phyloP scores from a whole-genome alignment of 2,329 filamentous ascomycete genomes.

The Arthrobotrys megalospora region DNA sequence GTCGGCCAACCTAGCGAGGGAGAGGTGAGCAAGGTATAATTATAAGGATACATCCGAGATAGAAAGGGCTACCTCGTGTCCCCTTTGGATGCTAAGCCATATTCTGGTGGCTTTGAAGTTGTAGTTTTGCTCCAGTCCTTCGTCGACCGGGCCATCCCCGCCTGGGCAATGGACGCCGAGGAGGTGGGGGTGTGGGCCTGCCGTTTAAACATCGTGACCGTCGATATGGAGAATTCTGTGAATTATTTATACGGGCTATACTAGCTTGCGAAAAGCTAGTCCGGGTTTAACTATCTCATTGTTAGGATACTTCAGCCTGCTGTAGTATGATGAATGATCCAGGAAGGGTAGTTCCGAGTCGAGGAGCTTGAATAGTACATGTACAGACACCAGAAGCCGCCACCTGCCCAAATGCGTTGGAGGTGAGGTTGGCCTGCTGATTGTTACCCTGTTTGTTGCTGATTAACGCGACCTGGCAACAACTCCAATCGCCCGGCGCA shows the following conservation, averaged over 20 bases:
- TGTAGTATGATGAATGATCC: conserved; percentile 15
- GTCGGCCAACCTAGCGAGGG: conserved; percentile 42
- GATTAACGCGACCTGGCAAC: conserved; percentile 57
- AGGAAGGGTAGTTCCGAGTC: neutral
- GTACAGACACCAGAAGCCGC: neutral
- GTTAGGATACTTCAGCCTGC: conserved; percentile 22
- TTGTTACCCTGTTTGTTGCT: conserved; percentile 22
- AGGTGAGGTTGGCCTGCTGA: conserved; percentile 41
- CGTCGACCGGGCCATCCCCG: conserved; percentile 59
- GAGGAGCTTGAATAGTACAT: neutral
- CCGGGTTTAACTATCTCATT: conserved; percentile 18
- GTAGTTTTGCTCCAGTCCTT: conserved; percentile 57
- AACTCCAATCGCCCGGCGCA: conserved; percentile 34
- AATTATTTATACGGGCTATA: neutral
- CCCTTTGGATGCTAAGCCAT: conserved; percentile 60
- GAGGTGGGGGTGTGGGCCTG: conserved; percentile 59
- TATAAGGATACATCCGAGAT: neutral
- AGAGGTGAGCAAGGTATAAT: conserved; percentile 1
- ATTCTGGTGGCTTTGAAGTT: conserved; percentile 49
- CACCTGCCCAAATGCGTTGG: conserved; percentile 42
- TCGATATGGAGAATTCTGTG: conserved; percentile 8
- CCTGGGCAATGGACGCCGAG: conserved; percentile 50
- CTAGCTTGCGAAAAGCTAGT: conserved; percentile 22
- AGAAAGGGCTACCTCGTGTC: conserved; percentile 50
- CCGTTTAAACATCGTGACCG: conserved; percentile 49